Percentiles rank a stretch among this genome's conserved stretches.
These are phyloP conservation scores for Antarctomyces pellizariae DNA, from an alignment of 495 filamentous ascomycete genomes.

Conservation along the genomic window DNA sequence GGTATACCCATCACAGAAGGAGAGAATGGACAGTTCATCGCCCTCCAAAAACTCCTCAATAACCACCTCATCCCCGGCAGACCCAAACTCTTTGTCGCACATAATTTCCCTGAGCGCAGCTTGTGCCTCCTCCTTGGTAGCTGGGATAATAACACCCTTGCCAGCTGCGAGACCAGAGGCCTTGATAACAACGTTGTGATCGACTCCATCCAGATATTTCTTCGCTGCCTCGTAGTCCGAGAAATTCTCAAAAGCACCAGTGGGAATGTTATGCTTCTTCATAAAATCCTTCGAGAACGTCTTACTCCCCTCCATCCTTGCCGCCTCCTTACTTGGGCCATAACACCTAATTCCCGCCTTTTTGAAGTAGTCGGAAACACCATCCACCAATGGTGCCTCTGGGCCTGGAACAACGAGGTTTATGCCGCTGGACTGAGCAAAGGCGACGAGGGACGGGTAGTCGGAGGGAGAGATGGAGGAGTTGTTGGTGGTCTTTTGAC, in stretches of 20 bases:
- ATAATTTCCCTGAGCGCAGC: conserved; percentile 72
- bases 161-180: conserved; percentile 56
- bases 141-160: conserved; percentile 61
- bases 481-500: conserved; percentile 51
- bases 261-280: conserved; percentile 74
- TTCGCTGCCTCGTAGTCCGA: conserved; percentile 53
- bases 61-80: conserved; percentile 76
- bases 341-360: conserved; percentile 60
- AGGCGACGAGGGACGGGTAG: conserved; percentile 49
- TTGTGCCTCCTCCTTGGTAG: conserved; percentile 56
- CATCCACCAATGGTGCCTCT: conserved; percentile 83
- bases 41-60: conserved; percentile 89
- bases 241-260: conserved; percentile 77
- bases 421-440: conserved; percentile 47
- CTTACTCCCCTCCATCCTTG: conserved; percentile 87
- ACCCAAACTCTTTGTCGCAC: conserved; percentile 67
- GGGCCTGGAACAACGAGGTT: conserved; percentile 82
- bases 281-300: conserved; percentile 98
- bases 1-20: conserved; percentile 75
- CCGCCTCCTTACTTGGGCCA: conserved; percentile 67
- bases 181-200: conserved; percentile 58
- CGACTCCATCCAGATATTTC: conserved; percentile 48
- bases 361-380: conserved; percentile 66
- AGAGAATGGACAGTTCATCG: conserved; percentile 77
- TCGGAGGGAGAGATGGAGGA: conserved; percentile 40